phyloP scores from a whole-genome alignment of 1,284 basidiomycete genomes.

The Moesziomyces antarcticus region DNA sequence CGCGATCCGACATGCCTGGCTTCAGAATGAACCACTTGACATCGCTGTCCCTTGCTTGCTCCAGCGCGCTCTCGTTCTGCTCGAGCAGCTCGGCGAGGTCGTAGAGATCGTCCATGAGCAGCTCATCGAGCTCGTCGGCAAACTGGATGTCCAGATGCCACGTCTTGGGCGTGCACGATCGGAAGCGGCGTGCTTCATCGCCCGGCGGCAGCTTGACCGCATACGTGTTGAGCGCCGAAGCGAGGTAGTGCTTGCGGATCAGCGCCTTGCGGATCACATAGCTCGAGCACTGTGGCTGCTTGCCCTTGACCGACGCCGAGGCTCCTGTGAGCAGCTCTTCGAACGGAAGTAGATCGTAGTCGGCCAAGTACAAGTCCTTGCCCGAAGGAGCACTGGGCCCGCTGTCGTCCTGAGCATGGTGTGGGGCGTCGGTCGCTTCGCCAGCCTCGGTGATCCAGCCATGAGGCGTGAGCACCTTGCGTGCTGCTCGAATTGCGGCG shows the following conservation, averaged over 20 bases:
- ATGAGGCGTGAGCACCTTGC: conserved; percentile 28
- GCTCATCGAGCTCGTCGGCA: conserved; percentile 93
- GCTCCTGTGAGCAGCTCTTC: conserved; percentile 45
- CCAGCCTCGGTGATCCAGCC: conserved; percentile 51
- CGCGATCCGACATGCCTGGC: conserved; percentile 96
- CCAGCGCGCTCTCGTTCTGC: conserved; percentile 20
- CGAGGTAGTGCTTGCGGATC: conserved; percentile 93
- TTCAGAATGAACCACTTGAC: conserved; percentile 76
- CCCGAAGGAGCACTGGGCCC: conserved; percentile 7
- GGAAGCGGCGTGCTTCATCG: conserved; percentile 12
- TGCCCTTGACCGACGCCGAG: conserved; percentile 14
- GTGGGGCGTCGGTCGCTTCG: background rate
- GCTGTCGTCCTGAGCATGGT: conserved; percentile 7
- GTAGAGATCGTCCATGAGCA: conserved; percentile 92
- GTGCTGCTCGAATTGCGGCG: conserved; percentile 47
- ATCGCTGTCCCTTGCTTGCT: conserved; percentile 67
- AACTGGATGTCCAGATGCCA: conserved; percentile 90
- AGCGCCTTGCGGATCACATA: conserved; percentile 92
- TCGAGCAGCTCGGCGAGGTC: conserved; percentile 78
- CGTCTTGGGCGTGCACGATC: conserved; percentile 75
- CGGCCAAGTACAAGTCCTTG: conserved; percentile 54
- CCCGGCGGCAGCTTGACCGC: conserved; percentile 46
- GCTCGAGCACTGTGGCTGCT: conserved; percentile 77
- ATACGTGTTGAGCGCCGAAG: conserved; percentile 75
- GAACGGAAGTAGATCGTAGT: conserved; percentile 65